Base-by-base conservation (phyloP, 2,329 filamentous ascomycete genomes). In the Penicillium occitanis region DNA sequence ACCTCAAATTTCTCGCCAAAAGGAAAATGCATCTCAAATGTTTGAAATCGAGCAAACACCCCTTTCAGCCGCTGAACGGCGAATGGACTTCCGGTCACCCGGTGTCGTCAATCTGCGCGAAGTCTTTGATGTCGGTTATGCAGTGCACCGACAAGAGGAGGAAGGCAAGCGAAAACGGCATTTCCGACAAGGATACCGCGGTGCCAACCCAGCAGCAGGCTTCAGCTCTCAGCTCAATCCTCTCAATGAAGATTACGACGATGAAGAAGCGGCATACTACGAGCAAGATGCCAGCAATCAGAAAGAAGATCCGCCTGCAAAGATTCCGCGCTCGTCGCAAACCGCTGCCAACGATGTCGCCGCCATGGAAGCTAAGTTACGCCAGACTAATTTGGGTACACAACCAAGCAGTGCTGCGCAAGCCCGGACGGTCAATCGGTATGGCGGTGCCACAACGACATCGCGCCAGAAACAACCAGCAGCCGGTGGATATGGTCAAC, bases 41-140 rank as follows among this genome's bases (percentile, higher is more conserved):
- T 74, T 73, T 28, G 77, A 80, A 8, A 74, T 74, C 5, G 74
- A 69, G 76, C 74, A 85, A 69, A 83, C 81, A 14, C 79, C 81
- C 22, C 78, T 77, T 8, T 75, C 75, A 4, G 83, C 84, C 17
- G 75, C 78, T 44, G 90, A 90, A 33, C 89, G 87, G 69, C 88
- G 91, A 19, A 88, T 90, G 80, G 95, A 99, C 77, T 99, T 98
- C 88, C 88, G 95, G 66, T 98, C 93, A 0, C 95, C 95, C 0
- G 95, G 93, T 61, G 93, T 92, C 2, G 90, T 99, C 79, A 98
- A 98, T 76, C 83, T 99, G 13, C 92, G 95, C 67, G 95, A 99
- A 78, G 93, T 98, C 2, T 99, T 99, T 71, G 95, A 99, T 74
- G 94, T 99, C 59, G 90, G 92, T n/a, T 99, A 99, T 74, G 94